Conservation (phyloP, 768 basidiomycete species). For the Panaeolus papilionaceus region DNA sequence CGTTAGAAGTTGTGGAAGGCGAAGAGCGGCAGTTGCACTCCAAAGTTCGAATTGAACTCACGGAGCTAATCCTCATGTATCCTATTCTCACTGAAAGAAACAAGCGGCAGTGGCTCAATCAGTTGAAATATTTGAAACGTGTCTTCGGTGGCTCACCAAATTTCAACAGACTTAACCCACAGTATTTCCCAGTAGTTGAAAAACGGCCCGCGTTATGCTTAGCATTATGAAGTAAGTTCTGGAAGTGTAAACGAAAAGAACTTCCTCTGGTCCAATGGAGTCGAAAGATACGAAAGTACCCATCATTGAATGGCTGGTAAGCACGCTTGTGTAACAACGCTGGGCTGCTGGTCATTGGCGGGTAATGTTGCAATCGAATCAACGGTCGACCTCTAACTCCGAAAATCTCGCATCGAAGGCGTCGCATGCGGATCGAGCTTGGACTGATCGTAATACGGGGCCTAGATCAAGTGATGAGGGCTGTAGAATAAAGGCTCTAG, state of each 20-base stretch:
- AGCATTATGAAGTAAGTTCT: constrained; percentile 5
- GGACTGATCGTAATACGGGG: not conserved
- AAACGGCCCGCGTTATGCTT: constrained; percentile 9
- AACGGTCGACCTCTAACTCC: not conserved
- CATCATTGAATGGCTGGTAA: constrained; percentile 3
- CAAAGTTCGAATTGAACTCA: constrained; percentile 23
- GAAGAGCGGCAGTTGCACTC: constrained; percentile 28
- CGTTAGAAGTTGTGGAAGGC: constrained; percentile 21
- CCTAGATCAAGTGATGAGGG: not conserved
- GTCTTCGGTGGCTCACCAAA: constrained; percentile 7
- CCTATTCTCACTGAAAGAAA: constrained; percentile 14
- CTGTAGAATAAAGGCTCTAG: not conserved
- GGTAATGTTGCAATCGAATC: constrained; percentile 5
- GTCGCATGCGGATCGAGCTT: constrained; percentile 7
- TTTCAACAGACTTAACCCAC: constrained; percentile 3
- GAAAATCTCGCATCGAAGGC: constrained; percentile 12
- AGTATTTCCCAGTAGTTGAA: constrained; percentile 7
- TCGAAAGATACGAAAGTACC: not conserved
- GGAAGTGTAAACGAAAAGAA: constrained; percentile 5
- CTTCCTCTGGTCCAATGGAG: not conserved
- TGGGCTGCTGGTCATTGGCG: constrained; percentile 3
- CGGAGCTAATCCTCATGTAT: constrained; percentile 23
- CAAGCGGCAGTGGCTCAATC: constrained; percentile 8
- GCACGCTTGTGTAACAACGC: not conserved
- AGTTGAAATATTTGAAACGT: constrained; percentile 10